phyloP scores from a whole-genome alignment of 305 asterid genomes.

The Ajuga reptans region DNA sequence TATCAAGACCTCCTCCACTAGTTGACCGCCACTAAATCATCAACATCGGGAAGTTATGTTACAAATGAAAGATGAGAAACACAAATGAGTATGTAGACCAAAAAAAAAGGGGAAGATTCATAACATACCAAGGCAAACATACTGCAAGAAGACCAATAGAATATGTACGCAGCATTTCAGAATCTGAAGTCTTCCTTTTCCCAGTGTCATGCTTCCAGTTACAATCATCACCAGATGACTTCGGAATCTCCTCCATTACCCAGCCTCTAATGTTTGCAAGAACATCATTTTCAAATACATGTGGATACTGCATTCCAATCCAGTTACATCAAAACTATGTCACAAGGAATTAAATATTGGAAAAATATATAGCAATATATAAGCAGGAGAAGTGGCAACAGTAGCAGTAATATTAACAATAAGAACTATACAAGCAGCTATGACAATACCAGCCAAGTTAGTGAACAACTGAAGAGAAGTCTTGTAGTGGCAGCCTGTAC shows the following conservation, averaged over 20 bases:
- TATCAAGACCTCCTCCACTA: constrained; percentile 89
- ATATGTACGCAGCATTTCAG: constrained; percentile 80
- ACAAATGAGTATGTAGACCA: not conserved
- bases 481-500: constrained; percentile 76
- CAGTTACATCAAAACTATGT: constrained; percentile 22
- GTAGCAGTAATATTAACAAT: not conserved
- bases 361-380: not conserved
- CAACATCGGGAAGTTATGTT: constrained; percentile 17
- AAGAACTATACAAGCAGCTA: constrained; percentile 5
- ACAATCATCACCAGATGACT: constrained; percentile 53
- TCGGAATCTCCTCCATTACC: constrained; percentile 73
- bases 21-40: constrained; percentile 67
- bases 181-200: constrained; percentile 51
- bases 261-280: constrained; percentile 71
- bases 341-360: not conserved
- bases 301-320: constrained; percentile 76
- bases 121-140: constrained; percentile 62
- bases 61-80: constrained; percentile 9
- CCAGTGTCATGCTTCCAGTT: constrained; percentile 61
- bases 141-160: constrained; percentile 90
- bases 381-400: not conserved
- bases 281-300: constrained; percentile 82
- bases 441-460: constrained; percentile 73
- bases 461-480: constrained; percentile 88
- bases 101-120: not conserved